Percentiles rank a stretch among this genome's conserved stretches.
Conservation (phyloP, 1,284 basidiomycete genomes). For the Ustilago sp. region DNA sequence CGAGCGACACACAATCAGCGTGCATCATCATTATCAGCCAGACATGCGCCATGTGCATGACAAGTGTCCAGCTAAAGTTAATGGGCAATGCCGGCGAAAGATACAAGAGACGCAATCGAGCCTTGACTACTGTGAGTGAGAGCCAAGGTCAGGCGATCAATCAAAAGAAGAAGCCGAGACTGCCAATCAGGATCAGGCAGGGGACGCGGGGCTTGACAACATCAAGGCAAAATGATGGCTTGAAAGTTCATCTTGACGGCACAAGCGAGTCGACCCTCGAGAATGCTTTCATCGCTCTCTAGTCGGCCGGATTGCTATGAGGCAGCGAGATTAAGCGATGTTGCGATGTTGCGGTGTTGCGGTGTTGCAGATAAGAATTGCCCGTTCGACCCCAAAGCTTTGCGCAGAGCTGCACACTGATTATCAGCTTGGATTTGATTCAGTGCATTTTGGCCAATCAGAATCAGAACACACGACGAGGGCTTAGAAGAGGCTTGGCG, state of each 20-base stretch:
- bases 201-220: background rate
- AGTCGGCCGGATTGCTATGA: slow-evolving; percentile 17
- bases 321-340: too few relatives aligned
- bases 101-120: background rate
- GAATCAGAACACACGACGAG: background rate
- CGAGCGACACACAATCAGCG: background rate
- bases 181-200: slow-evolving; percentile 3
- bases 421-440: background rate
- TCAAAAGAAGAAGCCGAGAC: background rate
- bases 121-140: background rate
- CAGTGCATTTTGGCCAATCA: background rate
- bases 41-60: slow-evolving; percentile 2
- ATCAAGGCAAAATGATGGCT: background rate
- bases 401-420: background rate
- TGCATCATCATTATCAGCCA: slow-evolving; percentile 4
- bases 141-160: slow-evolving; percentile 1
- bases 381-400: background rate
- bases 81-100: background rate
- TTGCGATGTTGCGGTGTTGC: too few relatives aligned
- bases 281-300: background rate
- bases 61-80: background rate
- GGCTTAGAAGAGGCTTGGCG: slow-evolving; percentile 1
- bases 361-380: background rate
- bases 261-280: too few relatives aligned
- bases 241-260: too few relatives aligned